Conservation (phyloP, 2,329 filamentous ascomycete genomes). For the Stemphylium lycopersici region DNA sequence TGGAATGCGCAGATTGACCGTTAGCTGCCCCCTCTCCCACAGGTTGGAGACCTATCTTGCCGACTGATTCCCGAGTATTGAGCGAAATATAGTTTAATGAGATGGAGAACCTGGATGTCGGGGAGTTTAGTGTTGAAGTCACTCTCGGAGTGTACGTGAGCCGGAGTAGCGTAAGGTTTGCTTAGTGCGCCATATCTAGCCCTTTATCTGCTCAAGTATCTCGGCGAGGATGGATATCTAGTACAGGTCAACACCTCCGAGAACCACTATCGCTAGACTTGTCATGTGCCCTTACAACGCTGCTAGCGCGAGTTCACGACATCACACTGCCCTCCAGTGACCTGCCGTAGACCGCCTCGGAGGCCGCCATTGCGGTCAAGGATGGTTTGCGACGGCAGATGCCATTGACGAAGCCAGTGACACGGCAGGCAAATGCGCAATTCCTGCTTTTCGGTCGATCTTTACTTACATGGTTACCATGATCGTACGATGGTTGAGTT, state of each 20-base stretch:
- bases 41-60: not conserved
- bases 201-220: not conserved
- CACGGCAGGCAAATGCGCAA: not conserved
- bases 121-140: not conserved
- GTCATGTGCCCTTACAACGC: conserved; percentile 2
- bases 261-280: conserved; percentile 2
- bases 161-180: conserved; percentile 8
- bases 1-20: not conserved
- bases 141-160: not conserved
- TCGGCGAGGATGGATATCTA: not conserved
- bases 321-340: not conserved
- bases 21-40: not conserved
- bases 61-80: not conserved
- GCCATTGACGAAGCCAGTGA: not conserved
- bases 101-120: not conserved
- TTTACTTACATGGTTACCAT: conserved; percentile 2
- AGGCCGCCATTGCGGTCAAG: conserved; percentile 2
- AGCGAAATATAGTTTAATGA: not conserved
- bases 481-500: conserved; percentile 15
- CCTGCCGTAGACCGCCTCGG: not conserved
- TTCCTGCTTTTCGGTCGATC: conserved; percentile 11
- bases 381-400: conserved; percentile 5
- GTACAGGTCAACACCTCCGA: conserved; percentile 6
- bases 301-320: conserved; percentile 9
- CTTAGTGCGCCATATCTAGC: conserved; percentile 4